A percentile compares a stretch with the other conserved stretches of the same genome.
Conservation (phyloP, 2,329 filamentous ascomycete genomes). For the Thyridium curvatum region DNA sequence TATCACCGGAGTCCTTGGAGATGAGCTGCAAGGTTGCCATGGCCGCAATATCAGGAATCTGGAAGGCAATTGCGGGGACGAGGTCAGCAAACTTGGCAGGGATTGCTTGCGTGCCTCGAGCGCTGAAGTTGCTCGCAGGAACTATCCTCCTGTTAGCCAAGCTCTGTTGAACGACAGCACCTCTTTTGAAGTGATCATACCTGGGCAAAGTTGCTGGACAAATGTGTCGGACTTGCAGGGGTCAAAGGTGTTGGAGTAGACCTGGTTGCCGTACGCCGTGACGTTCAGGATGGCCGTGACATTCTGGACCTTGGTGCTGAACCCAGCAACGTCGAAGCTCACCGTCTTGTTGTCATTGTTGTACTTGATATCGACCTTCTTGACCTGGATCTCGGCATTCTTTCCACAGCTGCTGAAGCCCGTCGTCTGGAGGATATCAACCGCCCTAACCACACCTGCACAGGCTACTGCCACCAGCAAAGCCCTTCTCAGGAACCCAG, state of each 20-base stretch:
- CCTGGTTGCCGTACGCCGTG: constrained; percentile 73
- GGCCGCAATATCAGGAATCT: constrained; percentile 84
- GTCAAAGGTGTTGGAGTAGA: constrained; percentile 77
- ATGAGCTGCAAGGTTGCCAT: constrained; percentile 73
- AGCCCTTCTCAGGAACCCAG: constrained; percentile 7
- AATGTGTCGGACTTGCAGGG: constrained; percentile 67
- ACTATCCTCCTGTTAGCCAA: constrained; percentile 39
- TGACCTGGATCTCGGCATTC: constrained; percentile 57
- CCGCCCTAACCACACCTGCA: constrained; percentile 10
- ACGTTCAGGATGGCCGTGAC: constrained; percentile 72
- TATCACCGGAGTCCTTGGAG: constrained; percentile 47
- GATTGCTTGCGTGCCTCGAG: constrained; percentile 65
- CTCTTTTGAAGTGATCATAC: constrained; percentile 37
- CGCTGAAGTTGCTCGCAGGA: constrained; percentile 67
- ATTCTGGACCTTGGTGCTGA: constrained; percentile 67
- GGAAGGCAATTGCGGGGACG: constrained; percentile 86
- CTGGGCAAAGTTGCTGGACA: constrained; percentile 73
- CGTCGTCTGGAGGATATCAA: constrained; percentile 70
- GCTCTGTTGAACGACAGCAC: not conserved
- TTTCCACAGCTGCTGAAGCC: constrained; percentile 71
- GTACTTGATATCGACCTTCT: constrained; percentile 72
- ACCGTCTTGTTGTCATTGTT: constrained; percentile 68
- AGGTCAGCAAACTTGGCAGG: constrained; percentile 62
- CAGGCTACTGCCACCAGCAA: constrained; percentile 8
- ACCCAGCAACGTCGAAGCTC: constrained; percentile 76